Evolutionary conservation across 2,329 filamentous ascomycete genomes (phyloP).

Genomic region (Talaromyces funiculosus): DNA sequence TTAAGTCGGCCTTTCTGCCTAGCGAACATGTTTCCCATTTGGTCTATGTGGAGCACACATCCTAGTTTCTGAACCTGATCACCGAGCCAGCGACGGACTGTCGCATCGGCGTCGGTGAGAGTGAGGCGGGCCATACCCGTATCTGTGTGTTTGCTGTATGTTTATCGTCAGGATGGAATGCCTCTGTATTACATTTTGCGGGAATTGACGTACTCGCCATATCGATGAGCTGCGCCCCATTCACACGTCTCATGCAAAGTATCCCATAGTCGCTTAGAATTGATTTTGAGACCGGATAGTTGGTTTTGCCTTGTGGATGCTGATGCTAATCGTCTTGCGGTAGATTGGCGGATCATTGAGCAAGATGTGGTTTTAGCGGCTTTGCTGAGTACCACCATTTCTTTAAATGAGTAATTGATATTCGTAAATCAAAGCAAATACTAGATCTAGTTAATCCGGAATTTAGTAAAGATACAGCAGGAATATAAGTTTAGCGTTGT

Average conservation of each 20-base stretch:
- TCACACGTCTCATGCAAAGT: conserved; percentile 28
- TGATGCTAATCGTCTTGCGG: neutral
- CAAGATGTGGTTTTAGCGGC: neutral
- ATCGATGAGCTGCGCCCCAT: conserved; percentile 27
- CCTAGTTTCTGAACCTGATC: conserved; percentile 54
- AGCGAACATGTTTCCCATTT: conserved; percentile 77
- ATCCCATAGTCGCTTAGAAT: conserved; percentile 24
- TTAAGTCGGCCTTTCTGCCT: conserved; percentile 57
- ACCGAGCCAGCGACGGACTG: conserved; percentile 65
- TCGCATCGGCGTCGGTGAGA: conserved; percentile 62
- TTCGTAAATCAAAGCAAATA: neutral
- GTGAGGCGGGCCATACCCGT: conserved; percentile 65
- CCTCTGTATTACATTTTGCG: too few relatives aligned
- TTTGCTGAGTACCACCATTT: neutral
- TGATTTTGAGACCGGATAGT: conserved; percentile 24
- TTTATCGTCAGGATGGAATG: neutral
- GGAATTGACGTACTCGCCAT: conserved; percentile 21
- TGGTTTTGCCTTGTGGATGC: neutral
- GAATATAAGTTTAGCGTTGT: neutral
- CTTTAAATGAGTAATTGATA: neutral
- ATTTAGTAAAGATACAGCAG: too few relatives aligned
- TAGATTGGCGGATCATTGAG: neutral
- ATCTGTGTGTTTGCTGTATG: conserved; percentile 17
- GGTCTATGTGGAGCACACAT: conserved; percentile 59
- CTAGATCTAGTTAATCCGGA: too few relatives aligned